Evolutionary conservation across 208 protist genomes (phyloP).

Genomic region (Borovskyia barvae): DNA sequence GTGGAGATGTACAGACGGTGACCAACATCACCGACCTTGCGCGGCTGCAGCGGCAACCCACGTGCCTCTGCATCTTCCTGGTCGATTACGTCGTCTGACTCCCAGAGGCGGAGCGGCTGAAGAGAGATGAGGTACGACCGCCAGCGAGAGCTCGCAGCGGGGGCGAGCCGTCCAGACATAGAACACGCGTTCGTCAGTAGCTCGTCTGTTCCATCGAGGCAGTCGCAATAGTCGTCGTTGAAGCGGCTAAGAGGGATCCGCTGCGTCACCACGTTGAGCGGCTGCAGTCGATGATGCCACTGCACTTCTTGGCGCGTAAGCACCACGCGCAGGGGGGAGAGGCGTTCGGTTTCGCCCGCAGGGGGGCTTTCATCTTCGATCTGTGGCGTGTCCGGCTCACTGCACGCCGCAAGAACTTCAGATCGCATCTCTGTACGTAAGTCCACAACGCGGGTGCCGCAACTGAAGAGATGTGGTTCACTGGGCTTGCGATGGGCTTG

Average conservation of each 20-base stretch:
- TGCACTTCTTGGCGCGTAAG: slow-evolving; percentile 45
- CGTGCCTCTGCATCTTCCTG: slow-evolving; percentile 18
- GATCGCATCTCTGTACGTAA: slow-evolving; percentile 33
- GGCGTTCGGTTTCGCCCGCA: neutral
- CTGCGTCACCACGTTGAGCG: slow-evolving; percentile 48
- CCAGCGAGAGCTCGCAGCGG: slow-evolving; percentile 40
- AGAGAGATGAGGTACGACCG: slow-evolving; percentile 47
- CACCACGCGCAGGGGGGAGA: slow-evolving; percentile 48
- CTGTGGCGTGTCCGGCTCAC: neutral
- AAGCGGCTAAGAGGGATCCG: slow-evolving; percentile 46
- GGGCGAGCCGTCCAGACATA: slow-evolving; percentile 52
- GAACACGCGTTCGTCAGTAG: slow-evolving; percentile 74
- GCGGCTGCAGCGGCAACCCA: slow-evolving; percentile 8
- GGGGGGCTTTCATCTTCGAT: too few relatives aligned
- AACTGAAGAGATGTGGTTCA: slow-evolving; percentile 43
- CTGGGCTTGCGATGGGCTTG: slow-evolving; percentile 1
- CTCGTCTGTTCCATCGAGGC: slow-evolving; percentile 76
- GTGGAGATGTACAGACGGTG: slow-evolving; percentile 17
- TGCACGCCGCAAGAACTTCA: slow-evolving; percentile 33
- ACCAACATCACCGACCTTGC: slow-evolving; percentile 25
- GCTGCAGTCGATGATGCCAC: slow-evolving; percentile 32
- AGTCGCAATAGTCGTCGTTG: slow-evolving; percentile 89
- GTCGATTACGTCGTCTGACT: slow-evolving; percentile 21
- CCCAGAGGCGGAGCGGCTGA: slow-evolving; percentile 43
- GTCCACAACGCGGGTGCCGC: slow-evolving; percentile 66